These are phyloP conservation scores for Pilaira anomala DNA, from an alignment of 192 early-diverging fungal genomes.

Conservation along the genomic window DNA sequence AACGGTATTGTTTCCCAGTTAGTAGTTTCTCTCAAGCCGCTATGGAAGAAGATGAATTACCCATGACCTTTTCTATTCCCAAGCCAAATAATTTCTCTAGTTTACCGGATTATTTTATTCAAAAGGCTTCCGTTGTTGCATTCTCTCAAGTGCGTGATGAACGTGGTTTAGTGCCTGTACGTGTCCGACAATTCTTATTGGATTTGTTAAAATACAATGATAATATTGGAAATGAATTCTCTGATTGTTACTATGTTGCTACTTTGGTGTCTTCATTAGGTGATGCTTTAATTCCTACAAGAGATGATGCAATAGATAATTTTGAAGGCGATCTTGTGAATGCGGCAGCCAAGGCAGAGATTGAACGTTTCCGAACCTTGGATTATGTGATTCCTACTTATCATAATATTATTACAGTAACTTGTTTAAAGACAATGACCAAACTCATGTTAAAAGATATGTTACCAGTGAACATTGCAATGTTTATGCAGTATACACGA, in stretches of 20 bases:
- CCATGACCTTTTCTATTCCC: slow-evolving; percentile 57
- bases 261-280: slow-evolving; percentile 71
- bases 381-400: slow-evolving; percentile 85
- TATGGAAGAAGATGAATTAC: slow-evolving; percentile 33
- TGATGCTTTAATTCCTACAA: slow-evolving; percentile 56
- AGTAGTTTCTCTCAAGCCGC: slow-evolving; percentile 6
- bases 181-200: slow-evolving; percentile 65
- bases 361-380: slow-evolving; percentile 72
- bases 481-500: slow-evolving; percentile 70
- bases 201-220: slow-evolving; percentile 88
- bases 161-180: slow-evolving; percentile 57
- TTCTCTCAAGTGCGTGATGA: slow-evolving; percentile 67
- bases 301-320: slow-evolving; percentile 40
- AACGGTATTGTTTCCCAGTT: slow-evolving; percentile 64
- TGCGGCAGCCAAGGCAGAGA: slow-evolving; percentile 58
- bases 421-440: slow-evolving; percentile 66
- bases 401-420: slow-evolving; percentile 80
- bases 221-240: slow-evolving; percentile 84
- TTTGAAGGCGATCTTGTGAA: slow-evolving; percentile 49
- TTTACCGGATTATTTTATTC: slow-evolving; percentile 86
- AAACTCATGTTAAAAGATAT: slow-evolving; percentile 66
- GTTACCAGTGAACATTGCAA: slow-evolving; percentile 60
- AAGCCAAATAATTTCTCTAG: slow-evolving; percentile 87
- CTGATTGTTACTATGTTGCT: slow-evolving; percentile 78
- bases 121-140: slow-evolving; percentile 77